phyloP scores from a whole-genome alignment of 2,329 filamentous ascomycete genomes.

The Chalaropsis thielavioides region DNA sequence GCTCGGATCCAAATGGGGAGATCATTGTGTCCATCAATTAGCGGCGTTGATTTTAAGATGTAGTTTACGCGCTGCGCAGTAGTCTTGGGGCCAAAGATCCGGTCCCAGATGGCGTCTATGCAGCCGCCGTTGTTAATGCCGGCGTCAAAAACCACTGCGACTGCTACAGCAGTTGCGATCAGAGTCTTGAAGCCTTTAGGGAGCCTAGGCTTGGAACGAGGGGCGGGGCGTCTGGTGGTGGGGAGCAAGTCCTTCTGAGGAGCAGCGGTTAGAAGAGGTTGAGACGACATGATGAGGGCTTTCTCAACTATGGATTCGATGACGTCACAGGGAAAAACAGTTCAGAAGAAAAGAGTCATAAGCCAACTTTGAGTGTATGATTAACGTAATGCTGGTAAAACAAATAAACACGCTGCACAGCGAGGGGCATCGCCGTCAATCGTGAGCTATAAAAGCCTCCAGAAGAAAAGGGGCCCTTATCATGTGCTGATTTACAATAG shows the following conservation, averaged over 20 bases:
- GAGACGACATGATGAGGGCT: conserved; percentile 5
- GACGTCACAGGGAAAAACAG: background rate
- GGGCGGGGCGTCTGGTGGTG: background rate
- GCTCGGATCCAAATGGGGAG: conserved; percentile 58
- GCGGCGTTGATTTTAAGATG: conserved; percentile 16
- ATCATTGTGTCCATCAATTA: conserved; percentile 75
- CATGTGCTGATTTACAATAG: background rate
- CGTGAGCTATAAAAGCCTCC: background rate
- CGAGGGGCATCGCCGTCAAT: background rate
- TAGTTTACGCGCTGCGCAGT: conserved; percentile 8
- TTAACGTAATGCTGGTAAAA: background rate
- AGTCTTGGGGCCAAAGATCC: conserved; percentile 6
- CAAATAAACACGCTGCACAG: background rate
- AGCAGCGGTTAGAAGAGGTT: background rate
- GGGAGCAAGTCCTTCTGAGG: background rate
- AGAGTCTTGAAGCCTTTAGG: background rate
- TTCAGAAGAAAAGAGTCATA: background rate
- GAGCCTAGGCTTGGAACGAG: background rate
- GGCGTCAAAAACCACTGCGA: background rate
- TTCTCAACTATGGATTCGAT: background rate
- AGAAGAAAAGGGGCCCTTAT: background rate
- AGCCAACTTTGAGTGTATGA: background rate
- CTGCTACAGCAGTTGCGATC: background rate
- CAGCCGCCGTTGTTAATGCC: background rate
- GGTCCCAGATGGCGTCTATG: background rate